Evolutionary conservation across 441 rosid genomes (phyloP).

Genomic region (Viola pubescens): DNA sequence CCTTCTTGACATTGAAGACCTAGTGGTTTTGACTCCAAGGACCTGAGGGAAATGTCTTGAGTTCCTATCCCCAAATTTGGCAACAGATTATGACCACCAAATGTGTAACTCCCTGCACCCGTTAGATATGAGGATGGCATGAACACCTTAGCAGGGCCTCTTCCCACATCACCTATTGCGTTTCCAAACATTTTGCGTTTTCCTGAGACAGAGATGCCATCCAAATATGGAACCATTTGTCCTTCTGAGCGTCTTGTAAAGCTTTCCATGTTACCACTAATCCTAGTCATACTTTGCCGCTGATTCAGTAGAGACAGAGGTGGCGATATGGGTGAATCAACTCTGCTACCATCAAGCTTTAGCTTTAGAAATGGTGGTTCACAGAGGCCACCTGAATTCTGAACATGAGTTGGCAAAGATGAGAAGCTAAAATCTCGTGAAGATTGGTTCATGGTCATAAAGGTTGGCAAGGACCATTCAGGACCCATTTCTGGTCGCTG

Average conservation of each 20-base stretch:
- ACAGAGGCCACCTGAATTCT: slow-evolving; percentile 19
- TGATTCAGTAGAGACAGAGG: slow-evolving; percentile 30
- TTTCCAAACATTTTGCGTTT: slow-evolving; percentile 21
- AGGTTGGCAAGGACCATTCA: slow-evolving; percentile 26
- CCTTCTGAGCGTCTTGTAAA: slow-evolving; percentile 22
- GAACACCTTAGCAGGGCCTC: slow-evolving; percentile 16
- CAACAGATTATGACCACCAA: slow-evolving; percentile 26
- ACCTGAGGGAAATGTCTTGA: slow-evolving; percentile 22
- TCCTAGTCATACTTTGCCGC: slow-evolving; percentile 25
- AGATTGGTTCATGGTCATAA: slow-evolving; percentile 21
- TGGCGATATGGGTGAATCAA: slow-evolving; percentile 22
- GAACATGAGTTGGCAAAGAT: slow-evolving; percentile 24
- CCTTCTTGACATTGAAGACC: slow-evolving; percentile 17
- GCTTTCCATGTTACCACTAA: slow-evolving; percentile 22
- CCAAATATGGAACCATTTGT: slow-evolving; percentile 21
- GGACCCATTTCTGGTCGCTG: slow-evolving; percentile 21
- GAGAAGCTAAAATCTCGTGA: slow-evolving; percentile 20
- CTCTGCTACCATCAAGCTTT: slow-evolving; percentile 25
- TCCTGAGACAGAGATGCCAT: slow-evolving; percentile 22
- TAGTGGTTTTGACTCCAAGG: slow-evolving; percentile 25
- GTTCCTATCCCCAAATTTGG: slow-evolving; percentile 23
- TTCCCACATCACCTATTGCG: slow-evolving; percentile 11
- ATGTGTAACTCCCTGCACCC: slow-evolving; percentile 23
- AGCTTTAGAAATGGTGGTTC: slow-evolving; percentile 24
- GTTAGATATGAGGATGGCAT: slow-evolving; percentile 17